Evolutionary conservation across 2,329 filamentous ascomycete genomes (phyloP), one percentile per base, ranked within the genome.

Genomic region (Sclerotinia subarctica): DNA sequence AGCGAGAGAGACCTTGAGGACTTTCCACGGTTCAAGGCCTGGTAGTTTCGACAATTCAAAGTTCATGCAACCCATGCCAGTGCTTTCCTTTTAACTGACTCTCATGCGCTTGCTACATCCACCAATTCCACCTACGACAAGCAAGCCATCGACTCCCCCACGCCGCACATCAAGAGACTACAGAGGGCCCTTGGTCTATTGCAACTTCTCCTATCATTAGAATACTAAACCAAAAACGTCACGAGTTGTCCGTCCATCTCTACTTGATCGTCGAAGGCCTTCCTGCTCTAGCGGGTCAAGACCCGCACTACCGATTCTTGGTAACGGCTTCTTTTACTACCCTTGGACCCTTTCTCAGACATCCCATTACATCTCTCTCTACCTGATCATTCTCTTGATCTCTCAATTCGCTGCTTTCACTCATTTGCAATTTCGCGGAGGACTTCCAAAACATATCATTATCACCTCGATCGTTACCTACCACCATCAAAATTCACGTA

Each of bases 231-330:
- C 44, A 17, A 29, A 62, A 67, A 38, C 32, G 65, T 63, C 65
- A 67, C 65, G 47, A 67, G 65, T 62, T 46, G 64, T 54, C 65
- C 38, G 35, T 32, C 47, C 15, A 42, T 49, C n/a, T 62, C 47
- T 53, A 38, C 58, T 62, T 67, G 65, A 67, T 67, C 65, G 47
- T 53, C 65, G 24, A 67, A 67, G 32, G 52, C 38, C 65, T 62
- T 62, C 65, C 35, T 67, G 56, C 65, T 67, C 32, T 52, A 67
- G 65, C 65, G 65, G 65, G 65, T 70, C 70, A 66, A 68, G 73
- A 75, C 74, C 74, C 75, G 71, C 74, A 66, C 72, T 74, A 72
- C 74, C 67, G 70, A 71, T 75, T 70, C 59, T 69, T 75, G 74
- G 74, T 73, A 68, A 68, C 67, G 57, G 70, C 66, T 60, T 56